Percentiles rank a stretch among this genome's conserved stretches.
phyloP scores from a whole-genome alignment of 345 rosid species.

The Eucalyptus rudis region DNA sequence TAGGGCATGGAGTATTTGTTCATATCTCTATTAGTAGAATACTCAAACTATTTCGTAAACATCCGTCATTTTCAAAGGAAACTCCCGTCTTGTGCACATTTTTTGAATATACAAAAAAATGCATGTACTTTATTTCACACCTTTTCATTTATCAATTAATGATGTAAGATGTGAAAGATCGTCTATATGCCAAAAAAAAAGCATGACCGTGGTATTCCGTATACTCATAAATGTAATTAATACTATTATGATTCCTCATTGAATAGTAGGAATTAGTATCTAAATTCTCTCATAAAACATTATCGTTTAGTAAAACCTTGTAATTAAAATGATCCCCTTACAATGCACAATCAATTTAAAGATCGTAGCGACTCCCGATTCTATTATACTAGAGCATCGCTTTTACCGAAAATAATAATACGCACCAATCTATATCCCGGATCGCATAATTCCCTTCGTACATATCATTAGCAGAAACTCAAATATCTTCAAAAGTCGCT shows the following conservation, averaged over 20 bases:
- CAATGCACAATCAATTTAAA: too few relatives aligned
- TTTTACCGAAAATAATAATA: too few relatives aligned
- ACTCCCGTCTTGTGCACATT: too few relatives aligned
- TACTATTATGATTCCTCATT: not conserved
- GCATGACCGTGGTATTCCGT: not conserved
- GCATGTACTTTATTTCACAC: too few relatives aligned
- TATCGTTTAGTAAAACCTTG: rapidly evolving
- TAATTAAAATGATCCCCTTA: too few relatives aligned
- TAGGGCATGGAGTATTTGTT: too few relatives aligned
- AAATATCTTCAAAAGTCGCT: not conserved
- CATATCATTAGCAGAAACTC: not conserved
- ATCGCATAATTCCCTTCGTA: not conserved
- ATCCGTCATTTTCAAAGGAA: too few relatives aligned
- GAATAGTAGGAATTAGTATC: not conserved
- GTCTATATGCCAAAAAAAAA: not conserved
- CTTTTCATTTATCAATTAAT: too few relatives aligned
- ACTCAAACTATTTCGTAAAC: too few relatives aligned
- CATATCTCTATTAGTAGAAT: too few relatives aligned
- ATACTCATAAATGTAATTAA: not conserved
- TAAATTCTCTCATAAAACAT: too few relatives aligned
- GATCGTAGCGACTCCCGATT: not conserved
- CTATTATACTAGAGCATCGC: not conserved
- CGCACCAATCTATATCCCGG: not conserved
- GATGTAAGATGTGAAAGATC: not conserved
- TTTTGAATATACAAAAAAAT: too few relatives aligned